Conservation (phyloP, 1,284 basidiomycete species). For the Irpex sp. region DNA sequence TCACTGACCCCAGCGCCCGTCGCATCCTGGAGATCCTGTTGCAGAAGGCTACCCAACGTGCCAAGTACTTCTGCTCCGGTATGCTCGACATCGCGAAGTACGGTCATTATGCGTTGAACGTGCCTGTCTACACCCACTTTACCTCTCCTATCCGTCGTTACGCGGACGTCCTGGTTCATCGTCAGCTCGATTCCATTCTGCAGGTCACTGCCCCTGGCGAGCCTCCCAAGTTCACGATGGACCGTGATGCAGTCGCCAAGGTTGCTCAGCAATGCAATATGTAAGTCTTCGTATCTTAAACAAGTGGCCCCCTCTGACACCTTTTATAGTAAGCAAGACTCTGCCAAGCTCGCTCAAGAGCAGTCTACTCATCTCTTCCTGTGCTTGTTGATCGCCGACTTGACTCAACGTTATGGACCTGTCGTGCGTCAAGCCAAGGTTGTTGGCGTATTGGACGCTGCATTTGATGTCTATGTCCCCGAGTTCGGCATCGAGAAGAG, state of each 20-base stretch:
- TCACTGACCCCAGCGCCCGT: conserved; percentile 70
- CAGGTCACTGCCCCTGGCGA: conserved; percentile 40
- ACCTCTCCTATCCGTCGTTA: conserved; percentile 92
- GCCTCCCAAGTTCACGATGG: conserved; percentile 87
- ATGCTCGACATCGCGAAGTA: conserved; percentile 99
- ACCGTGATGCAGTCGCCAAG: conserved; percentile 95
- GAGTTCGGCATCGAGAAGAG: conserved; percentile 98
- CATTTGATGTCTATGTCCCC: conserved; percentile 91
- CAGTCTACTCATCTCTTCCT: conserved; percentile 95
- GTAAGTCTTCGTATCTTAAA: conserved; percentile 37
- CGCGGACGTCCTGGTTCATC: conserved; percentile 94
- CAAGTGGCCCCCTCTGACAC: conserved; percentile 3
- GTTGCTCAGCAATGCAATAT: conserved; percentile 97
- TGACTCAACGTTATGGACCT: conserved; percentile 92
- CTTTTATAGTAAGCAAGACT: conserved; percentile 74
- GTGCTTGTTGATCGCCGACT: conserved; percentile 87
- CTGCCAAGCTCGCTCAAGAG: conserved; percentile 89
- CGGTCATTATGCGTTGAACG: conserved; percentile 86
- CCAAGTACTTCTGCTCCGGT: conserved; percentile 98
- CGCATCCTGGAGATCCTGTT: conserved; percentile 76
- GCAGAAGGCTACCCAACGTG: conserved; percentile 85
- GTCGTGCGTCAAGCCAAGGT: conserved; percentile 92
- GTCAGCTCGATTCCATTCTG: conserved; percentile 90
- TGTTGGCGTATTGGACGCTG: conserved; percentile 89
- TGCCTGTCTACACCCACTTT: conserved; percentile 96